Evolutionary conservation across 306 rosid species (phyloP).

Genomic region (Trifolium subterraneum): DNA sequence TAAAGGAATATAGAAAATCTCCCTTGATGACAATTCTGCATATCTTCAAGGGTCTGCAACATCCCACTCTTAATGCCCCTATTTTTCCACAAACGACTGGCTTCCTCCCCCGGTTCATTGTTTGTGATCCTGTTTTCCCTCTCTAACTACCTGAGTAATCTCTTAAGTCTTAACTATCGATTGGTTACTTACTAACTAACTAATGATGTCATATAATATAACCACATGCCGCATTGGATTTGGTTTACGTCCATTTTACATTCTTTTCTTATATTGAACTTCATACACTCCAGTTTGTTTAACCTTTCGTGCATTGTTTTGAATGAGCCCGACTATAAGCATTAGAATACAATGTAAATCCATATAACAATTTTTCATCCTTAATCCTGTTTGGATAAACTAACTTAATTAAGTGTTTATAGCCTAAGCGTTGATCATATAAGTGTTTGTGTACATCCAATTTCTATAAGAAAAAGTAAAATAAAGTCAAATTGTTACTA

Average conservation of each 20-base stretch:
- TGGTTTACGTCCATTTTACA: conserved; percentile 7
- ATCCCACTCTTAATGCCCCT: neutral
- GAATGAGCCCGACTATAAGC: conserved; percentile 10
- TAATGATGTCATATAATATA: neutral
- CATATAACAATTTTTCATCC: conserved; percentile 5
- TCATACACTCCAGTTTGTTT: conserved; percentile 9
- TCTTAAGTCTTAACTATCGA: neutral
- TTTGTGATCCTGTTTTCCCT: neutral
- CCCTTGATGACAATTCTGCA: neutral
- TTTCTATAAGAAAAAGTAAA: neutral
- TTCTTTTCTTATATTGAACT: neutral
- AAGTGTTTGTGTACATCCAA: neutral
- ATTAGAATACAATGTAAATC: conserved; percentile 26
- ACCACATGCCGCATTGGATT: conserved; percentile 3
- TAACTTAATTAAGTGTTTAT: neutral
- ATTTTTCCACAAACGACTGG: conserved; percentile 1
- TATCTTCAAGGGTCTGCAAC: neutral
- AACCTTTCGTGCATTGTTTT: conserved; percentile 11
- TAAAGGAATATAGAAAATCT: neutral
- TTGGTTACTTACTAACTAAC: neutral
- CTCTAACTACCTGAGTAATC: conserved; percentile 7
- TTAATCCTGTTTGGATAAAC: neutral
- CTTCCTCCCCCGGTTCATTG: neutral
- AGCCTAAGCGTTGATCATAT: neutral
- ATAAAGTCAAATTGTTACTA: neutral